A percentile compares a stretch with the other conserved stretches of the same genome.
phyloP scores from a whole-genome alignment of 2,329 filamentous ascomycete species.

The Samsoniella hepiali region DNA sequence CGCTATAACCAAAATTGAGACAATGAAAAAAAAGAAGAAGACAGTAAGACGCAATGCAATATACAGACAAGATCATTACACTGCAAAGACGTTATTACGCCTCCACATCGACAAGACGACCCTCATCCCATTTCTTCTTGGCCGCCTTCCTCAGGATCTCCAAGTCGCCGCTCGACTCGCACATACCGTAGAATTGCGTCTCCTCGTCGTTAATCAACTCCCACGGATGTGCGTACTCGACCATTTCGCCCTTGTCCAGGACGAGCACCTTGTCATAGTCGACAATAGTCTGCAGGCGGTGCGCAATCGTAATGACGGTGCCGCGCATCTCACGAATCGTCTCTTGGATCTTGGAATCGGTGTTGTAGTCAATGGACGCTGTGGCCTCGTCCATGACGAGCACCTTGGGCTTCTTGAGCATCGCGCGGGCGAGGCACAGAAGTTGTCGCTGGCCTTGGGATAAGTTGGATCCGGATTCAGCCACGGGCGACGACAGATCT shows the following conservation, averaged over 20 bases:
- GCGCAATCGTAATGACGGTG: slow-evolving; percentile 95
- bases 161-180: slow-evolving; percentile 60
- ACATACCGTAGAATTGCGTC: slow-evolving; percentile 63
- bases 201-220: slow-evolving; percentile 70
- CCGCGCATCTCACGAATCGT: slow-evolving; percentile 91
- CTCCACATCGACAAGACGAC: slow-evolving; percentile 35
- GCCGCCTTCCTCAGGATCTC: slow-evolving; percentile 50
- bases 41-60: not conserved
- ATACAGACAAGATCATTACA: not conserved
- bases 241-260: slow-evolving; percentile 79
- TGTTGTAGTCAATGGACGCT: slow-evolving; percentile 94
- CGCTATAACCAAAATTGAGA: not conserved
- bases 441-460: slow-evolving; percentile 96
- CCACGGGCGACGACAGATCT: slow-evolving; percentile 77
- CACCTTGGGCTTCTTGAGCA: slow-evolving; percentile 87
- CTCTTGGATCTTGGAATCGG: slow-evolving; percentile 92
- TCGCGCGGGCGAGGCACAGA: slow-evolving; percentile 84
- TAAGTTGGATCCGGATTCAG: slow-evolving; percentile 89
- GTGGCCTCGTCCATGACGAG: slow-evolving; percentile 99
- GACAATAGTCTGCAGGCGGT: slow-evolving; percentile 92
- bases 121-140: slow-evolving; percentile 50
- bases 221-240: slow-evolving; percentile 89
- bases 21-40: not conserved
- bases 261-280: slow-evolving; percentile 98
- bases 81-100: slow-evolving; percentile 20